Evolutionary conservation across 495 filamentous ascomycete species (phyloP), one percentile per base, ranked within the genome.

Genomic region (Penicillium diatomitis): DNA sequence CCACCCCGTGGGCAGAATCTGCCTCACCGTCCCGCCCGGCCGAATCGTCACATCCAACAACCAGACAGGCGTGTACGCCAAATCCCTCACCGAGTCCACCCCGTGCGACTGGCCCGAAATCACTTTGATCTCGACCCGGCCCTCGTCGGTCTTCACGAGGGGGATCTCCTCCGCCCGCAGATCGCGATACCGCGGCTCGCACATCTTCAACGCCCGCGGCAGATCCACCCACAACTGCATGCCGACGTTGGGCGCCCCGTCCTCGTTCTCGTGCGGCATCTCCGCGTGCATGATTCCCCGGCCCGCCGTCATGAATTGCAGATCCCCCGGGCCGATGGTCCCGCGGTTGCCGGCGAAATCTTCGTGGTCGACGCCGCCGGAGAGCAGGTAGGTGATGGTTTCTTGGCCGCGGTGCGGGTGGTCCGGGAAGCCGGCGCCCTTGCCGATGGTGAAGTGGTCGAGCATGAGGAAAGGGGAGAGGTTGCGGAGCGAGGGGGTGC

Each of bases 281-380:
- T 97, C 91, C 7, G 92, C 88, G 61, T 97, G 91, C 77, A 97
- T 85, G 60, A 96, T 95, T 5, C 91, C 91, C 4, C 79, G 71
- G 0, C 91, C 91, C 4, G 91, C 91, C 0, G 91, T 96, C 91
- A 97, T 97, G 79, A 97, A 97, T 62, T 97, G 91, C 38, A 97
- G 66, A 49, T 95, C 92, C 3, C 91, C 91, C 0, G 84, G 65
- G 44, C 85, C 77, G 52, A 98, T 91, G 4, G 86, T 90, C 42
- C 90, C 92, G 34, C 75, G 77, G 70, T 94, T 84, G 3, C 92
- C 92, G 2, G 88, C 85, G 50, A 97, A 97, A 58, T 97, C 91
- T 70, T 96, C 92, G 56, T 97, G 91, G 70, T 96, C 91, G 49
- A 96, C 83, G 0, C 76, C 87, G 45, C 91, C 91, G 2, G 74